Percentiles rank a stretch among this genome's conserved stretches.
Conservation (phyloP, 2,329 filamentous ascomycete genomes). For the Pyrenophora seminiperda region DNA sequence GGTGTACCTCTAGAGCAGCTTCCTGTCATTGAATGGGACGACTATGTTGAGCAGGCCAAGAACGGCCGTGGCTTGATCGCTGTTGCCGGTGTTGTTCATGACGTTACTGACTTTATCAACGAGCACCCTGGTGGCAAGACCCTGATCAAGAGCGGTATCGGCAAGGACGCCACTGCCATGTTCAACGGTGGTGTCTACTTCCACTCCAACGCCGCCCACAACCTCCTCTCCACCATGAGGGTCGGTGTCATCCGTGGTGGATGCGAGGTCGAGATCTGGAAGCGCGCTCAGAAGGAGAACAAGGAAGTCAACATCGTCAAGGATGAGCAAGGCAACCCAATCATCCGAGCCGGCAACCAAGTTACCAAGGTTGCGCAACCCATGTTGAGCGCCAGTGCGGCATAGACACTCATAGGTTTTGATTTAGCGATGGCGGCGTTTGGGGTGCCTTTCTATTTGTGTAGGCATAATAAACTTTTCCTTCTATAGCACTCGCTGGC, state of each 20-base stretch:
- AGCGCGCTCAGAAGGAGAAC: constrained; percentile 52
- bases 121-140: constrained; percentile 53
- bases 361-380: constrained; percentile 82
- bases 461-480: constrained; percentile 33
- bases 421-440: constrained; percentile 43
- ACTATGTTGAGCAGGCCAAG: constrained; percentile 51
- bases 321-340: constrained; percentile 78
- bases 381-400: constrained; percentile 81
- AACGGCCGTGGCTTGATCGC: constrained; percentile 51
- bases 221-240: constrained; percentile 24
- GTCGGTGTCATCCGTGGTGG: constrained; percentile 52
- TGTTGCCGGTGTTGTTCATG: constrained; percentile 51
- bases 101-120: constrained; percentile 51
- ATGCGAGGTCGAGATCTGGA: constrained; percentile 53
- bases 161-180: constrained; percentile 53
- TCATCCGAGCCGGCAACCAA: constrained; percentile 84
- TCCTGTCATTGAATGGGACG: constrained; percentile 53
- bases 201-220: constrained; percentile 52
- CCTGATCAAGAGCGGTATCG: constrained; percentile 50
- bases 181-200: constrained; percentile 53
- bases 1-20: constrained; percentile 52
- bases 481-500: constrained; percentile 38
- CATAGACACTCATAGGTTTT: constrained; percentile 54
- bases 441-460: constrained; percentile 27
- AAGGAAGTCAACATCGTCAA: constrained; percentile 81